Conservation (phyloP, 2,329 filamentous ascomycete species). For the Alternaria sp. region DNA sequence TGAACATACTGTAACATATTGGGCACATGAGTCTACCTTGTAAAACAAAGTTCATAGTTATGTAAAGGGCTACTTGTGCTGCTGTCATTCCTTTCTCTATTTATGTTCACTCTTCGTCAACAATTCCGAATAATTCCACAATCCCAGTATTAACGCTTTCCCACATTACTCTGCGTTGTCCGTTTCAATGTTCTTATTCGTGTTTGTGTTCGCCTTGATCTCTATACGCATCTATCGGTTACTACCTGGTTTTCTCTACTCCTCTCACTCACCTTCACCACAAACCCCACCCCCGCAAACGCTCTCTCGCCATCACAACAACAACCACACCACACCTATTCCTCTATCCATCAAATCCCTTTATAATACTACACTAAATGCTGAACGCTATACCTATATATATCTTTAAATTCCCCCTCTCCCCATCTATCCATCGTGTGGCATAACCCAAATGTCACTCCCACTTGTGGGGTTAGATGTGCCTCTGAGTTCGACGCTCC, state of each 20-base stretch:
- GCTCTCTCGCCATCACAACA: slow-evolving; percentile 2
- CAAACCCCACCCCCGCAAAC: background rate
- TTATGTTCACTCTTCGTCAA: background rate
- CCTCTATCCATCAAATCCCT: background rate
- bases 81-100: background rate
- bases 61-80: background rate
- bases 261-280: background rate
- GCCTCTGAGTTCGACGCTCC: background rate
- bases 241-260: background rate
- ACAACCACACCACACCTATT: background rate
- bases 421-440: background rate
- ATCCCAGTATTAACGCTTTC: background rate
- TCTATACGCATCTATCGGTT: background rate
- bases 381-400: background rate
- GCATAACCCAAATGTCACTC: background rate
- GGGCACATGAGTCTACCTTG: background rate
- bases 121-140: background rate
- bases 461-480: background rate
- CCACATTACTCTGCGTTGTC: background rate
- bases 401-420: background rate
- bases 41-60: background rate
- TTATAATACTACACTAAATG: no score
- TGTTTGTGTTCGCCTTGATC: background rate
- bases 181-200: background rate
- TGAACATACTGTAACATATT: slow-evolving; percentile 16